Conservation (phyloP, 2,329 filamentous ascomycete species). For the Botrytis paeoniae region DNA sequence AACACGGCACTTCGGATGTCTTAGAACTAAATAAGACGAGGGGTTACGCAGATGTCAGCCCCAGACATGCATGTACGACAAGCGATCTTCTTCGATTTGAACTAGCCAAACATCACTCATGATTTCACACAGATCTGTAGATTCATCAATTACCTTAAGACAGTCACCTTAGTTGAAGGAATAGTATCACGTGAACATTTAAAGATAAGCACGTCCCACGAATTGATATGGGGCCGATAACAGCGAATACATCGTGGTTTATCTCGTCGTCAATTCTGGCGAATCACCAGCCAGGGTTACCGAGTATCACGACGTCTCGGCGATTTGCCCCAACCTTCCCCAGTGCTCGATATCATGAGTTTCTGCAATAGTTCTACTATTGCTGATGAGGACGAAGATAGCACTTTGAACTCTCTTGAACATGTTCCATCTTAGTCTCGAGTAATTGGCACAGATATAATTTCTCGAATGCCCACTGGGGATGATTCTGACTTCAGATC, state of each 20-base stretch:
- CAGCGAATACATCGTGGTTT: neutral
- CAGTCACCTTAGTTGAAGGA: no score
- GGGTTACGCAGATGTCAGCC: neutral
- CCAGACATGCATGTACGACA: neutral
- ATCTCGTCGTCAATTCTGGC: slow-evolving; percentile 7
- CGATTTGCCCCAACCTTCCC: neutral
- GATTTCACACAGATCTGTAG: neutral
- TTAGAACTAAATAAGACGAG: neutral
- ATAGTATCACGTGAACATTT: neutral
- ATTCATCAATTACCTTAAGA: neutral
- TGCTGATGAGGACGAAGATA: neutral
- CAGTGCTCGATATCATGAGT: neutral
- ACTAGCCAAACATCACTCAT: neutral
- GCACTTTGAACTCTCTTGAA: neutral
- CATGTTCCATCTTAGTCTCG: neutral
- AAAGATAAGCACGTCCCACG: neutral
- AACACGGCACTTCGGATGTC: neutral
- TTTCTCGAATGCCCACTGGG: neutral
- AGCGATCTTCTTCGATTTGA: neutral
- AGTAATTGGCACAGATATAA: neutral
- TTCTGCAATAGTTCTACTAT: neutral
- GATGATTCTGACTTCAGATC: neutral
- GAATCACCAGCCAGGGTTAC: neutral
- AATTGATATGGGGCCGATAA: neutral
- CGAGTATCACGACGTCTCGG: neutral